Percentiles rank a stretch among this genome's conserved stretches.
These are phyloP conservation scores for Hydnum rufescens DNA, from an alignment of 768 basidiomycete genomes.

Conservation along the genomic window DNA sequence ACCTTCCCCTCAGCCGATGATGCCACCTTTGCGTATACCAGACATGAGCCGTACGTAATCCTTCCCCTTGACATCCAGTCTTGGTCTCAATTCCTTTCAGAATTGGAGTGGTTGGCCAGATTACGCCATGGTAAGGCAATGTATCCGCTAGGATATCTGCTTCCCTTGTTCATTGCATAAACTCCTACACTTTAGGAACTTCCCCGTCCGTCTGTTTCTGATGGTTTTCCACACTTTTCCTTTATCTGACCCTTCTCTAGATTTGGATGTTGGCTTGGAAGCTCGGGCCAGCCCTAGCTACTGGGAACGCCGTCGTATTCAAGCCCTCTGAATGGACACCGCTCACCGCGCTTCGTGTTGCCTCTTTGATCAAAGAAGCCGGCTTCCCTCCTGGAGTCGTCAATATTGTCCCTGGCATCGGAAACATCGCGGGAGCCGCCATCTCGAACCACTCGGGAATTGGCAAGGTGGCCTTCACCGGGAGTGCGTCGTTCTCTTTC, in stretches of 20 bases:
- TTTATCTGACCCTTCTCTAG: constrained; percentile 6
- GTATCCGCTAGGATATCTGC: constrained; percentile 40
- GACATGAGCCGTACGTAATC: constrained; percentile 59
- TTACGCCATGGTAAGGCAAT: constrained; percentile 47
- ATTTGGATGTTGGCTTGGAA: constrained; percentile 54
- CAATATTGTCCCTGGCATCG: constrained; percentile 60
- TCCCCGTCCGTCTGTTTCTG: not conserved
- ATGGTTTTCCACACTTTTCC: not conserved
- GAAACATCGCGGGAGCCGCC: constrained; percentile 45
- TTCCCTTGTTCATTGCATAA: constrained; percentile 15
- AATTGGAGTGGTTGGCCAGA: constrained; percentile 19
- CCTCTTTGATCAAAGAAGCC: constrained; percentile 36
- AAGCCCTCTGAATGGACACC: constrained; percentile 71
- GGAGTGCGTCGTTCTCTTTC: constrained; percentile 18
- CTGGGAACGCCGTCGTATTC: constrained; percentile 56
- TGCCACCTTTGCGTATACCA: constrained; percentile 42
- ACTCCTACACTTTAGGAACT: not conserved
- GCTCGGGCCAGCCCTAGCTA: constrained; percentile 47
- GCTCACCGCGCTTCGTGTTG: constrained; percentile 30
- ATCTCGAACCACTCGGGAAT: constrained; percentile 44
- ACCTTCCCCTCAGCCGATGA: constrained; percentile 11
- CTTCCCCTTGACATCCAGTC: too few species aligned
- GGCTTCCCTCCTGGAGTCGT: constrained; percentile 61
- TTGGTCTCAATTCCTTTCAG: too few species aligned
- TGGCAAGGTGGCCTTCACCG: constrained; percentile 70